A percentile compares a stretch with the other conserved stretches of the same genome.
Conservation (phyloP, 805 yeast species). For the Suhomyces tanzawaensis region DNA sequence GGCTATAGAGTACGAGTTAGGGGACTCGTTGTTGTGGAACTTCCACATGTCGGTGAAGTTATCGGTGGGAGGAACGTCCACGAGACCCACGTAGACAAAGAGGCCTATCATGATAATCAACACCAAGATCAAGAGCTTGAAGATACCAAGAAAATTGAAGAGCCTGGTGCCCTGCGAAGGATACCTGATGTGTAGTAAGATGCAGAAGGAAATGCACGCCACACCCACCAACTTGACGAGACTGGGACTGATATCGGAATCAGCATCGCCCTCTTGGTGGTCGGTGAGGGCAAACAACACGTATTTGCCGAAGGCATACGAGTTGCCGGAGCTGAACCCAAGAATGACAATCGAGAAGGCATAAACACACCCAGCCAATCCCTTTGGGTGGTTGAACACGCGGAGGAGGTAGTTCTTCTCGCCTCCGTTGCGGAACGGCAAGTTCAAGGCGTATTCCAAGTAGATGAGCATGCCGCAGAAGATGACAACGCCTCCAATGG, state of each 20-base stretch:
- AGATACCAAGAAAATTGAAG: constrained; percentile 53
- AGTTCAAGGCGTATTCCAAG: constrained; percentile 38
- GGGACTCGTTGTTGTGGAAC: constrained; percentile 15
- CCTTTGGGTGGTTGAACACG: constrained; percentile 31
- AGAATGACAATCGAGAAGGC: constrained; percentile 55
- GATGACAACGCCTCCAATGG: constrained; percentile 36
- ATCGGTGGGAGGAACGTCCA: constrained; percentile 18
- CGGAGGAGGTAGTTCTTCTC: constrained; percentile 40
- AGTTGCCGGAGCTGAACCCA: constrained; percentile 61
- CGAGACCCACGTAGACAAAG: constrained; percentile 34
- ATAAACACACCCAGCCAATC: constrained; percentile 37
- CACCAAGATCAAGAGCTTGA: constrained; percentile 50
- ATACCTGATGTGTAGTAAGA: constrained; percentile 45
- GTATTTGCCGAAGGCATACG: constrained; percentile 65
- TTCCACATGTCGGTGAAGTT: constrained; percentile 37
- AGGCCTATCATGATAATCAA: constrained; percentile 50
- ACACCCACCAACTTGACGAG: constrained; percentile 50
- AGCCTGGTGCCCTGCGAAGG: constrained; percentile 51
- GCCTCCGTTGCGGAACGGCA: constrained; percentile 43
- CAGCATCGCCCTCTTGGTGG: constrained; percentile 19
- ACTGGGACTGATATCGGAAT: constrained; percentile 16
- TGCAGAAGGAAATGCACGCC: constrained; percentile 44
- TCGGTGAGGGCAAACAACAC: constrained; percentile 38
- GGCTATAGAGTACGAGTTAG: constrained; percentile 47
- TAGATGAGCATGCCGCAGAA: constrained; percentile 41